Base-by-base conservation (phyloP, 495 filamentous ascomycete genomes). In the Letharia lupina region DNA sequence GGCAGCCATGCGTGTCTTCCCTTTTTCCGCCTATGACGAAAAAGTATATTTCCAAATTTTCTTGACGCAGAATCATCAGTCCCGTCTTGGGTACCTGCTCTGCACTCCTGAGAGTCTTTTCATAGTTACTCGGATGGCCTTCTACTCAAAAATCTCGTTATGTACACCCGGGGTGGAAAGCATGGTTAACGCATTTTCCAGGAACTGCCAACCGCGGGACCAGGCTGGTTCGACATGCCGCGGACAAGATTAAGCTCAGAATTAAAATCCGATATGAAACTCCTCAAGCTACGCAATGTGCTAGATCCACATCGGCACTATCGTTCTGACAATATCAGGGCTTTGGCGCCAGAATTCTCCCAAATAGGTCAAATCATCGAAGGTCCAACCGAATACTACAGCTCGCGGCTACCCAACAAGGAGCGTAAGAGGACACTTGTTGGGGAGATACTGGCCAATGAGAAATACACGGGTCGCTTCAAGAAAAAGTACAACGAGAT, bases 81-180 rank as follows among this genome's bases (percentile, higher is more conserved):
- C 83, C 85, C 89, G 89, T 93, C 77, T 86, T 92, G 89, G 86
- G 82, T 74, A 76, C 81, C n/a, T 81, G 79, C 77, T 82, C 86
- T 86, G 84, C 85, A 82, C 71, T 74, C 79, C 77, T 90, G 90
- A 91, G 84, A 91, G 88, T 76, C 77, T 81, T 77, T 84, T 91
- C 91, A 97, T 96, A 98, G 94, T 98, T 98, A 98, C 94, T 93
- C 93, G 78, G 80, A 77, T 50, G 58, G 42, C 16, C 42, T 63
- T 20, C 20, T 40, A 45, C 61, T 23, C 40, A 60, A 69, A 42
- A 18, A 39, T 63, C 31, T 62, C 28, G 39, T 50, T 68, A 54
- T 67, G 66, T 33, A 13, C 44, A 23, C 39, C n/a, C 11, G 57
- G 60, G 44, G 35, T n/a, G 39, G 39, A 64, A 64, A 62, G 35